A percentile compares a stretch with the other conserved stretches of the same genome.
phyloP scores from a whole-genome alignment of 371 early-diverging fungal genomes.

The Capillidium rhysosporum region DNA sequence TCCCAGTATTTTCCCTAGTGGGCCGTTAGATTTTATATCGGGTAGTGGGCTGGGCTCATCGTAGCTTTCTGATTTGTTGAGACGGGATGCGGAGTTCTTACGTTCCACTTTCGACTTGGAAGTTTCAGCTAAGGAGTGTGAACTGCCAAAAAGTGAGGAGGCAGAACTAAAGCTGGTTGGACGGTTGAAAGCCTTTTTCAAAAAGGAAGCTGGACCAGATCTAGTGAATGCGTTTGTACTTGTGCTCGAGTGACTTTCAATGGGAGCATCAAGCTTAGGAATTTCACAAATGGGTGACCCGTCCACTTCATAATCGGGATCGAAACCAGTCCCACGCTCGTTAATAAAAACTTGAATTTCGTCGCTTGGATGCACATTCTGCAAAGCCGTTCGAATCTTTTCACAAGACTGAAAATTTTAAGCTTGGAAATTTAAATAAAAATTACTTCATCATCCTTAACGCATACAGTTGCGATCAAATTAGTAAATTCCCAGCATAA shows the following conservation, averaged over 20 bases:
- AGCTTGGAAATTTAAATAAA: neutral
- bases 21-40: too few relatives aligned
- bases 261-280: neutral
- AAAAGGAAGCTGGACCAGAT: neutral
- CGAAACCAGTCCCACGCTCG: conserved; percentile 4
- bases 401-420: conserved; percentile 2
- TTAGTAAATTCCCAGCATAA: conserved; percentile 71
- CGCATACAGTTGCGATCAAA: conserved; percentile 55
- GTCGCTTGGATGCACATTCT: neutral
- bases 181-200: conserved; percentile 5
- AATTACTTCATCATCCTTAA: conserved; percentile 66
- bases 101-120: neutral
- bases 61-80: too few relatives aligned
- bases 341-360: conserved; percentile 5
- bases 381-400: neutral
- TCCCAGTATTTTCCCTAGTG: neutral
- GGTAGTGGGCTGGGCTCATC: too few relatives aligned
- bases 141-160: neutral
- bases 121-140: neutral
- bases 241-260: neutral
- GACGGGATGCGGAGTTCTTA: neutral
- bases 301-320: conserved; percentile 6
- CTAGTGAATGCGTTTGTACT: neutral
- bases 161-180: neutral
- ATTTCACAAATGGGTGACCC: conserved; percentile 6